Base-by-base conservation (phyloP, 805 yeast species). In the Vanderwaltozyma yarrowii region DNA sequence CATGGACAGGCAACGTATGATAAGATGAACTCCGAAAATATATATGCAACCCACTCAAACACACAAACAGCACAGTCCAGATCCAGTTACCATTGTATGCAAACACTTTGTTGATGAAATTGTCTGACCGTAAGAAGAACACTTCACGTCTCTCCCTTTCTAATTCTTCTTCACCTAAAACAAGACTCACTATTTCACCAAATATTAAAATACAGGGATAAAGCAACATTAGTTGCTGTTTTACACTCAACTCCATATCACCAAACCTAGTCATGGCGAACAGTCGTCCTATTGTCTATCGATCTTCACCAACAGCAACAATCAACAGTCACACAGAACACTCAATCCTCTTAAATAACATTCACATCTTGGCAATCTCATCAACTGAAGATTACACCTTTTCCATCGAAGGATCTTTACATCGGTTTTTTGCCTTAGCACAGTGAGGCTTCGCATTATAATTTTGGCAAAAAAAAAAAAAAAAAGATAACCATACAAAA, bases 71-170 rank as follows among this genome's bases (percentile, higher is more conserved):
- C 0, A 48, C 17, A 3, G 47, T 35, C 58, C 60, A 58, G 21
- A 57, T 41, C 15, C 39, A 21, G 30, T 61, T 62, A 2, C 67
- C 68, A 7, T 49, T 48, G 33, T 62, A 61, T 18, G 67, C 67
- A 44, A 64, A 61, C n/a, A 61, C 35, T 23, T 42, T 42, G 38
- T 64, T 64, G 30, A 62, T 32, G 3, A 49, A 13, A 34, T 59
- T 61, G 11, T 42, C 40, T 1, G 64, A 52, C 2, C 51, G 38
- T 3, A 60, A 44, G 4, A 58, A 23, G 35, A 54, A 58, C 30
- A 43, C 40, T 5, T 39, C 37, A 5, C 42, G 29, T 16, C 39
- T 45, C 20, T 53, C 53, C 3, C 15, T 5, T 7, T 29, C 31
- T 19, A 30, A 12, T 5, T 3, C 19, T 2, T 28, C 33, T 5